Base-by-base conservation (phyloP, 2,329 filamentous ascomycete species). In the Alternaria longipes region DNA sequence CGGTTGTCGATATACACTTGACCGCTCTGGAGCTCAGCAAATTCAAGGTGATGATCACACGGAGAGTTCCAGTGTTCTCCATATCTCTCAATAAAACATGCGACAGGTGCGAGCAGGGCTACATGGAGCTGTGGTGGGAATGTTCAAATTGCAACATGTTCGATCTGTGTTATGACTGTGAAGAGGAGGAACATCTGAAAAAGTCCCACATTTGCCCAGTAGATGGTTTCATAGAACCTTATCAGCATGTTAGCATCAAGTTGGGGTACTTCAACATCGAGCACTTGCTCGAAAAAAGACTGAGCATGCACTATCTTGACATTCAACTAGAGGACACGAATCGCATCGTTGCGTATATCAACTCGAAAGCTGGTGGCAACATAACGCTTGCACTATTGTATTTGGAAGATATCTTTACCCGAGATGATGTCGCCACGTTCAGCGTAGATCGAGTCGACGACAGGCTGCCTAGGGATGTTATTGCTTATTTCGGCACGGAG, bases 31-130 rank as follows among this genome's bases (percentile, higher is more conserved):
- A 36, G 1, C 3, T 5, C 32, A 36, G 32, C 14, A 2, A 5
- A 1, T 16, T 36, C 0, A 36, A 36, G 12, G 32, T 36, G 1
- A 36, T 36, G 12, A 36, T 16, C 1, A 36, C 32, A 7, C 32
- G 32, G 2, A 0, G 11, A 36, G 12, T 16, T 36, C 12, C 32
- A 16, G 6, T 36, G 4, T 36, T 36, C 32, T 36, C 12, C 5
- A 2, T 2, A 36, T 36, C 32, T 12, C 11, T 2, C 32, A 1
- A 12, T 16, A 1, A 1, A 12, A 4, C 0, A 5, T 36, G 32
- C 32, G 32, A 36, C 32, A 5, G 32, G 16, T 36, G 32, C 32
- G 32, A 5, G 32, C 2, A 12, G 12, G 32, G 16, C 2, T 4
- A 1, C 11, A 1, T 34, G 2, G 32, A 34, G 0, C 2, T 34